phyloP scores from a whole-genome alignment of 2,329 filamentous ascomycete species.

The Penicillium italicum region DNA sequence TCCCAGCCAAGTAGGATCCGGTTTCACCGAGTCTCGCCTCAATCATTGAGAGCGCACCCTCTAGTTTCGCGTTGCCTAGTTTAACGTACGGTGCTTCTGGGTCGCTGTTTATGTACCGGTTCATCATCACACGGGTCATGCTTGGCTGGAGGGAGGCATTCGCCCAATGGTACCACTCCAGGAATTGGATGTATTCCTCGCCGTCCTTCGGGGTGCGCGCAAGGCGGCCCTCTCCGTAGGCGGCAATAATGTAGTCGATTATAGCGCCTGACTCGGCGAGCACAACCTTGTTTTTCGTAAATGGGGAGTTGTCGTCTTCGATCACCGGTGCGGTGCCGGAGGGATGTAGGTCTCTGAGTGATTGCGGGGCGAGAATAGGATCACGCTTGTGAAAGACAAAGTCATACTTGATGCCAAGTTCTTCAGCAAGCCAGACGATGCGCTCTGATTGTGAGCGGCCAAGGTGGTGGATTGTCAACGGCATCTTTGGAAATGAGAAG shows the following conservation, averaged over 20 bases:
- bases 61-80: slow-evolving; percentile 4
- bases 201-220: slow-evolving; percentile 20
- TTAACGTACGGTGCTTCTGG: slow-evolving; percentile 1
- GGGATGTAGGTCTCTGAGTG: slow-evolving; percentile 21
- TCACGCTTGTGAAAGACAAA: slow-evolving; percentile 22
- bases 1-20: slow-evolving; percentile 19
- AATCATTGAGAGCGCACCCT: slow-evolving; percentile 11
- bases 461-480: slow-evolving; percentile 22
- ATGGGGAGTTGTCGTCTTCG: slow-evolving; percentile 21
- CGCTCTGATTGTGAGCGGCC: slow-evolving; percentile 25
- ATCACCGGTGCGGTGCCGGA: slow-evolving; percentile 22
- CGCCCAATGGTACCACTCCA: slow-evolving; percentile 24
- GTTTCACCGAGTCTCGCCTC: slow-evolving; percentile 19
- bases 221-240: slow-evolving; percentile 18
- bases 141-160: slow-evolving; percentile 20
- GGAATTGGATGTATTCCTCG: slow-evolving; percentile 16
- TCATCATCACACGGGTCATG: slow-evolving; percentile 14
- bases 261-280: slow-evolving; percentile 23
- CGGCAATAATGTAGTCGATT: slow-evolving; percentile 20
- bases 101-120: neutral
- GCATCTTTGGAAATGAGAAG: slow-evolving; percentile 8
- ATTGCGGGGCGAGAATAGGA: slow-evolving; percentile 20
- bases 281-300: slow-evolving; percentile 15
- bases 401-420: slow-evolving; percentile 20
- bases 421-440: slow-evolving; percentile 25